Evolutionary conservation across 208 protist genomes (phyloP).

Genomic region (Vickermania spadyakhi): DNA sequence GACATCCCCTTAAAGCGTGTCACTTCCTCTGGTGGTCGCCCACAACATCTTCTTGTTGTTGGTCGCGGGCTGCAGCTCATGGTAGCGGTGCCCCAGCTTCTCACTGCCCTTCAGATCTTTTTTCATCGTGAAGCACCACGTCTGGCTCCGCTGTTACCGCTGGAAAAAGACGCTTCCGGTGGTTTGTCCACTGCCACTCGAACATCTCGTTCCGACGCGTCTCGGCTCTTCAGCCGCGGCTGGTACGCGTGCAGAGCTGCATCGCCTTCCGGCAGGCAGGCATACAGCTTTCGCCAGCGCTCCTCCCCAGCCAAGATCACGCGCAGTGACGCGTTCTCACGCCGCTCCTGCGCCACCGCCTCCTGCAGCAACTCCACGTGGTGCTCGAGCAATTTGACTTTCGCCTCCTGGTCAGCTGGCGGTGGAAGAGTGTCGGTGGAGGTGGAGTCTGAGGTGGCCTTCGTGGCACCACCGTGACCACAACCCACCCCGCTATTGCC

Average conservation of each 20-base stretch:
- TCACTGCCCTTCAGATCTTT: no score
- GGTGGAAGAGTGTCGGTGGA: not conserved
- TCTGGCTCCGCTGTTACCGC: no score
- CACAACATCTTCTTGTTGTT: no score
- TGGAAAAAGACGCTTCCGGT: no score
- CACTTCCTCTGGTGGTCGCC: no score
- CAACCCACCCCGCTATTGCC: not conserved
- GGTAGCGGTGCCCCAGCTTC: no score
- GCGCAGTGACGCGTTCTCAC: slow-evolving; percentile 32
- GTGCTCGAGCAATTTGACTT: slow-evolving; percentile 50
- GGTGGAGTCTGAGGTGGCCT: not conserved
- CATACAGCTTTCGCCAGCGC: slow-evolving; percentile 8
- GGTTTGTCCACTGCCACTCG: no score
- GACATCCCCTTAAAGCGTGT: no score
- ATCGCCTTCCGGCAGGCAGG: not conserved
- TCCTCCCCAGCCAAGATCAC: slow-evolving; percentile 36
- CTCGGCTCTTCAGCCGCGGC: no score
- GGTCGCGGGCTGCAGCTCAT: no score
- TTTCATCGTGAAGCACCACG: no score
- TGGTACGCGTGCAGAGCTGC: not conserved
- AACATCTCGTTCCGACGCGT: no score
- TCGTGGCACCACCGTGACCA: slow-evolving; percentile 2
- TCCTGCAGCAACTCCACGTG: slow-evolving; percentile 68
- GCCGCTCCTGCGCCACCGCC: slow-evolving; percentile 46
- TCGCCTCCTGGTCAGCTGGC: slow-evolving; percentile 40